Conservation (phyloP, 2,329 filamentous ascomycete genomes). For the Fusarium falciforme region DNA sequence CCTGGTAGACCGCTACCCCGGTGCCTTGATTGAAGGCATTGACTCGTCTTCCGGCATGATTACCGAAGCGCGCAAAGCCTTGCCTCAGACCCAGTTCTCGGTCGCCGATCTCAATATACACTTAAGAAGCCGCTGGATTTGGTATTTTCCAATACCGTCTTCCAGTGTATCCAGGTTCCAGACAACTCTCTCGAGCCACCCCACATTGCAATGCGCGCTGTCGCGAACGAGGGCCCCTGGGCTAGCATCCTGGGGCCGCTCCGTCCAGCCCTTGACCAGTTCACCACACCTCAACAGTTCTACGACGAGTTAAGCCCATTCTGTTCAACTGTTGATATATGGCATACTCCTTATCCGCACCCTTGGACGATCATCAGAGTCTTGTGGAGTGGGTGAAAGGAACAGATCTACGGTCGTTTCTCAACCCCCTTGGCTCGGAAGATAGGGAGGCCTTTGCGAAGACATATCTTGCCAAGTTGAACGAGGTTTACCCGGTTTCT, state of each 20-base stretch:
- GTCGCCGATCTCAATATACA: background rate
- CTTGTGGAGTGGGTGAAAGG: background rate
- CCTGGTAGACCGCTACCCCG: background rate
- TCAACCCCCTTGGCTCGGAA: background rate
- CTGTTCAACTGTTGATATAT: background rate
- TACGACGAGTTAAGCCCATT: background rate
- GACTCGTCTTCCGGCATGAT: background rate
- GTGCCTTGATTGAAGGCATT: background rate
- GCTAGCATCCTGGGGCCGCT: background rate
- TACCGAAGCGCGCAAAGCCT: background rate
- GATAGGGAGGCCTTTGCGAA: background rate
- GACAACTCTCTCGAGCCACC: background rate
- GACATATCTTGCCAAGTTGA: background rate
- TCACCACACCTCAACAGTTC: background rate
- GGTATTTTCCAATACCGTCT: background rate
- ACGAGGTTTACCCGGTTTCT: background rate
- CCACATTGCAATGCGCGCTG: background rate
- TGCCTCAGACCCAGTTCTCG: background rate
- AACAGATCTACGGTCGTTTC: background rate
- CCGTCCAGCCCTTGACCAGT: background rate
- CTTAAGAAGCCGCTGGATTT: background rate
- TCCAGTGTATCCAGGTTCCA: background rate
- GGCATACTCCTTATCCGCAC: background rate
- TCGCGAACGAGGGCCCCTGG: background rate
- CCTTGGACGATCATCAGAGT: background rate